A percentile compares a stretch with the other conserved stretches of the same genome.
Conservation (phyloP, 1,284 basidiomycete species). For the Leccinum pachyderme region DNA sequence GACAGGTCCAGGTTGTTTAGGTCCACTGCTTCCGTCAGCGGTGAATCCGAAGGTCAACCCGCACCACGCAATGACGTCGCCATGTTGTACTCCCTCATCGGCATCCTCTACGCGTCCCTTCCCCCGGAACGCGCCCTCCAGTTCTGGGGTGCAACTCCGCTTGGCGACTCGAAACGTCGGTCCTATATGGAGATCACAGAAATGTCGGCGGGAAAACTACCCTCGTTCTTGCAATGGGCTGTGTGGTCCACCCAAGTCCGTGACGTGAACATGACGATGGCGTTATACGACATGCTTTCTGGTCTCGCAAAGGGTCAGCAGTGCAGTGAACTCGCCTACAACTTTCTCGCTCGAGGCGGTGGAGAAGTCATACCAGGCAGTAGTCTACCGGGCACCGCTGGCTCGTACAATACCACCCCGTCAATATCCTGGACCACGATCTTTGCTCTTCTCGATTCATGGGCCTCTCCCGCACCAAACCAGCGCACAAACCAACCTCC, state of each 20-base stretch:
- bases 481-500: constrained; percentile 27
- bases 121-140: constrained; percentile 76
- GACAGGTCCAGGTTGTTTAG: constrained; percentile 54
- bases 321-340: constrained; percentile 82
- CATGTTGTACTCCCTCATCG: constrained; percentile 79
- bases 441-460: constrained; percentile 54
- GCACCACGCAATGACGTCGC: constrained; percentile 79
- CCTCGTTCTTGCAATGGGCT: constrained; percentile 84
- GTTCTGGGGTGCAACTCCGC: constrained; percentile 77
- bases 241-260: constrained; percentile 80
- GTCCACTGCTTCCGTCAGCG: constrained; percentile 42
- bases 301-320: constrained; percentile 84
- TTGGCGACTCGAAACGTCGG: constrained; percentile 37
- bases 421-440: constrained; percentile 50
- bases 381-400: constrained; percentile 30
- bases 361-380: constrained; percentile 63
- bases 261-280: constrained; percentile 70
- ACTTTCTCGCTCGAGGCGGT: constrained; percentile 73
- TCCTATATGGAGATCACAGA: constrained; percentile 59
- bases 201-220: constrained; percentile 61
- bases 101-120: constrained; percentile 73
- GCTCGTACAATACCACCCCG: constrained; percentile 33
- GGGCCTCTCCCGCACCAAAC: constrained; percentile 38
- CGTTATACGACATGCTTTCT: constrained; percentile 85
- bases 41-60: constrained; percentile 39